Evolutionary conservation across 805 yeast species (phyloP).

Genomic region (Saturnispora diversa): DNA sequence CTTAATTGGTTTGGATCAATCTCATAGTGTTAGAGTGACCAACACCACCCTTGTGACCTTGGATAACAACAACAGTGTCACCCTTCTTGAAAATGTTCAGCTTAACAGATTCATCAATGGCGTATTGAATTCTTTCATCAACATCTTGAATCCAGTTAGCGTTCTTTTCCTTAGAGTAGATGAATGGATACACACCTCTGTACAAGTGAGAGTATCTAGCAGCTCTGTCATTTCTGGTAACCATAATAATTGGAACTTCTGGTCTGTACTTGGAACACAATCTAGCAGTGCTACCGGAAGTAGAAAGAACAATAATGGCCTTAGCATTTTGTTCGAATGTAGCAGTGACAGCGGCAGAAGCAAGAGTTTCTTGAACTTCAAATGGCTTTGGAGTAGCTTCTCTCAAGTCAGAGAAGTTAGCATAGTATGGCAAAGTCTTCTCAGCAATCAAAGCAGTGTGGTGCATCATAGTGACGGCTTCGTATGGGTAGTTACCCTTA

Average conservation of each 20-base stretch:
- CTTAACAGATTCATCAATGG: constrained; percentile 79
- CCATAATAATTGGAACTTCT: constrained; percentile 93
- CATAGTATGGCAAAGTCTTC: constrained; percentile 85
- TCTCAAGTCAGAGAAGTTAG: constrained; percentile 81
- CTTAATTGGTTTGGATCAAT: constrained; percentile 31
- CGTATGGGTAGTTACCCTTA: constrained; percentile 96
- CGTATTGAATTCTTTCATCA: constrained; percentile 89
- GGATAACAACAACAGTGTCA: constrained; percentile 87
- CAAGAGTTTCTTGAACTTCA: constrained; percentile 91
- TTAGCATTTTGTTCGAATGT: constrained; percentile 93
- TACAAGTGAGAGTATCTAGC: constrained; percentile 94
- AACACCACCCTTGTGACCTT: constrained; percentile 97
- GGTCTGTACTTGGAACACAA: constrained; percentile 97
- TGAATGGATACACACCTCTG: constrained; percentile 98
- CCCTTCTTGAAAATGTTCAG: constrained; percentile 82
- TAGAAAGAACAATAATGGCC: constrained; percentile 93
- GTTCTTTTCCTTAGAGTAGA: constrained; percentile 56
- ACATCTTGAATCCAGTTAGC: constrained; percentile 95
- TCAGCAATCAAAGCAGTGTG: constrained; percentile 95
- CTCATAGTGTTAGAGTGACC: constrained; percentile 99
- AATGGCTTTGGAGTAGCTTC: constrained; percentile 80
- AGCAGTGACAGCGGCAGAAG: constrained; percentile 94
- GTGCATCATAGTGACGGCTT: constrained; percentile 98
- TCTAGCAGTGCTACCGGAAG: constrained; percentile 93
- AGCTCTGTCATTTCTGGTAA: constrained; percentile 87